phyloP scores from a whole-genome alignment of 1,139 yeast genomes.

The Geotrichum aggregatum region DNA sequence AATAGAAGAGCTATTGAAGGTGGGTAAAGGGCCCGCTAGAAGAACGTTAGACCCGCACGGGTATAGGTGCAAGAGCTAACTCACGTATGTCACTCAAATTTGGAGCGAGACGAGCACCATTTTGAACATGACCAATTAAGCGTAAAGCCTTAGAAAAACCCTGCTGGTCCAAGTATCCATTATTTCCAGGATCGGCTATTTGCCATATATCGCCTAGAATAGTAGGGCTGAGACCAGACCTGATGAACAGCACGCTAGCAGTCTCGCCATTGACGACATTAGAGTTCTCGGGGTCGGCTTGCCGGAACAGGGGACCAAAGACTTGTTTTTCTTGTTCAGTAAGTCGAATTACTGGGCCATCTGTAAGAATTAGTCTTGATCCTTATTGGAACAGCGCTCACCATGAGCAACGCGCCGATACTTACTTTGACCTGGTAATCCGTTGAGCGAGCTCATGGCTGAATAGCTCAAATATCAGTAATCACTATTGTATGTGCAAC shows the following conservation, averaged over 20 bases:
- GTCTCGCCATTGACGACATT: conserved; percentile 88
- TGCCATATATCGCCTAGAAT: conserved; percentile 92
- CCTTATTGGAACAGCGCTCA: too few species aligned
- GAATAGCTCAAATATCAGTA: too few species aligned
- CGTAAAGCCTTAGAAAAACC: conserved; percentile 87
- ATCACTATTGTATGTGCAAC: too few species aligned
- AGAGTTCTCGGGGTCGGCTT: conserved; percentile 71
- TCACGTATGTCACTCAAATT: conserved; percentile 46
- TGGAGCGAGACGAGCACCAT: conserved; percentile 55
- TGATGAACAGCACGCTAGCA: conserved; percentile 77
- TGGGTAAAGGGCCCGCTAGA: conserved; percentile 49
- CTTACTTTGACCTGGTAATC: conserved; percentile 9
- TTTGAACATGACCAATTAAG: conserved; percentile 82
- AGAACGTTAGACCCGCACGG: background rate
- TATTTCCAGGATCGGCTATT: conserved; percentile 77
- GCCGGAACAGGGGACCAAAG: conserved; percentile 69
- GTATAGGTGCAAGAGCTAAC: conserved; percentile 8
- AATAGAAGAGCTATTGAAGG: conserved; percentile 33
- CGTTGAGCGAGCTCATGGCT: conserved; percentile 7
- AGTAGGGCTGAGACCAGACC: conserved; percentile 76
- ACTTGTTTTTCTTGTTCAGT: conserved; percentile 74
- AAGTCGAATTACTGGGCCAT: conserved; percentile 38
- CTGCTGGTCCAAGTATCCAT: conserved; percentile 76
- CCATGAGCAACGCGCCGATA: too few species aligned
- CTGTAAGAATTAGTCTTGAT: background rate